A percentile compares a stretch with the other conserved stretches of the same genome.
These are phyloP conservation scores for Gracilaria gracilis DNA, from an alignment of 23 red algal genomes.

Conservation along the genomic window DNA sequence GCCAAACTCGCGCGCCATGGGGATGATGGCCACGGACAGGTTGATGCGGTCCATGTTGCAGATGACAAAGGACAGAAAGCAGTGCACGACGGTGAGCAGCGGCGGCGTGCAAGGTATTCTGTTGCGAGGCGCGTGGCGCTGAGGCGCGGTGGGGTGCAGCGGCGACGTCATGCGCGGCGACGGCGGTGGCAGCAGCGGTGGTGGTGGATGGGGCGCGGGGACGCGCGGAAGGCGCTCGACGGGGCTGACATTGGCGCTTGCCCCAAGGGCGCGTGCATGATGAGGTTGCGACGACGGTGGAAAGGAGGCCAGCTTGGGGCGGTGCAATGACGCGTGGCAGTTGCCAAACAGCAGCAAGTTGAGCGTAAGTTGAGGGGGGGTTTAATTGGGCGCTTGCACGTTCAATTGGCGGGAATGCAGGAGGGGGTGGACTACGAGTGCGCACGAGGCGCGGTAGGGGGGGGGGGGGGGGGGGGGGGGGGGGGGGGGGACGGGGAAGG, in stretches of 20 bases:
- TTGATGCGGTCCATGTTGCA: conserved; percentile 76
- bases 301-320: too few species aligned
- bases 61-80: conserved; percentile 62
- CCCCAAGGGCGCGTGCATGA: too few species aligned
- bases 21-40: conserved; percentile 70
- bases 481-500: background rate
- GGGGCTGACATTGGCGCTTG: too few species aligned
- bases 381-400: too few species aligned
- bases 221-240: too few species aligned
- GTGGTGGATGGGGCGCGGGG: too few species aligned
- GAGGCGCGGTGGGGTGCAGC: background rate
- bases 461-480: too few species aligned
- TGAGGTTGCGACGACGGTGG: too few species aligned
- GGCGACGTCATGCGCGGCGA: too few species aligned
- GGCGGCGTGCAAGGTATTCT: background rate
- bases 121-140: background rate
- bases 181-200: background rate
- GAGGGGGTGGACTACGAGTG: background rate
- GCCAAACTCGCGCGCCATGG: conserved; percentile 39
- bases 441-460: background rate
- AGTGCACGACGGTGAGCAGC: conserved; percentile 14
- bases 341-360: too few species aligned
- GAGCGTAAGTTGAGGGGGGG: too few species aligned
- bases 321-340: too few species aligned
- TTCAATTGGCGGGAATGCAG: background rate